phyloP scores from a whole-genome alignment of 108 stramenopile species.

The Cyclotella choctawhatcheeana region DNA sequence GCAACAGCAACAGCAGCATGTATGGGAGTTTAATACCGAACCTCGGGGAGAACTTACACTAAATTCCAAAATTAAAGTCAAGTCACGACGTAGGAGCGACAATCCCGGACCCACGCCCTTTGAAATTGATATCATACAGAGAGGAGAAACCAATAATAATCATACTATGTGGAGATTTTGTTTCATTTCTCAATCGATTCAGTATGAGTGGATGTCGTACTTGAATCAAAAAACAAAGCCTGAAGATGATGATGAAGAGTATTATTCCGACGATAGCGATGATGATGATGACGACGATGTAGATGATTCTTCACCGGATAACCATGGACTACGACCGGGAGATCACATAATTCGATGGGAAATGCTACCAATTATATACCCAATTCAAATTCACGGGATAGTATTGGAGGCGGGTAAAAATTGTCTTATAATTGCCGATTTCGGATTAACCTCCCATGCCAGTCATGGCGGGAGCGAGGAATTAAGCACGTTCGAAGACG shows the following conservation, averaged over 20 bases:
- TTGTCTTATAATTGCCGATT: constrained; percentile 50
- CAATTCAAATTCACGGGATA: constrained; percentile 61
- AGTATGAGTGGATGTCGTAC: constrained; percentile 36
- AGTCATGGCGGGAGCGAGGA: constrained; percentile 17
- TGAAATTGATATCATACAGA: constrained; percentile 46
- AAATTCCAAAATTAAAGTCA: constrained; percentile 7
- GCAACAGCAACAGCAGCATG: constrained; percentile 6
- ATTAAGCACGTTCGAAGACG: constrained; percentile 35
- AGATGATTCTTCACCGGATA: constrained; percentile 24
- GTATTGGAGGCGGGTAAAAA: constrained; percentile 51
- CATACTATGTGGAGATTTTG: constrained; percentile 58
- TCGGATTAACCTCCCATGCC: constrained; percentile 50
- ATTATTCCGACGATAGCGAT: constrained; percentile 4
- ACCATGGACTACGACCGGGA: constrained; percentile 58
- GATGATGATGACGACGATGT: constrained; percentile 20
- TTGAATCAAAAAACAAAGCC: constrained; percentile 20
- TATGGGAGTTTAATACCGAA: constrained; percentile 36
- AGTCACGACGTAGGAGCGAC: constrained; percentile 22
- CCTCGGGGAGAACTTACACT: constrained; percentile 49
- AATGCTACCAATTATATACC: constrained; percentile 56
- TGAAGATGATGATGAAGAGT: constrained; percentile 10
- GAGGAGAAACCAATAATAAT: too few species aligned
- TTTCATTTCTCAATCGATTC: constrained; percentile 44
- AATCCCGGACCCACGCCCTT: constrained; percentile 51
- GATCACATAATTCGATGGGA: constrained; percentile 69